Percentiles rank a stretch among this genome's conserved stretches.
Evolutionary conservation across 305 asterid genomes (phyloP).

Genomic region (Coffea humblotiana): DNA sequence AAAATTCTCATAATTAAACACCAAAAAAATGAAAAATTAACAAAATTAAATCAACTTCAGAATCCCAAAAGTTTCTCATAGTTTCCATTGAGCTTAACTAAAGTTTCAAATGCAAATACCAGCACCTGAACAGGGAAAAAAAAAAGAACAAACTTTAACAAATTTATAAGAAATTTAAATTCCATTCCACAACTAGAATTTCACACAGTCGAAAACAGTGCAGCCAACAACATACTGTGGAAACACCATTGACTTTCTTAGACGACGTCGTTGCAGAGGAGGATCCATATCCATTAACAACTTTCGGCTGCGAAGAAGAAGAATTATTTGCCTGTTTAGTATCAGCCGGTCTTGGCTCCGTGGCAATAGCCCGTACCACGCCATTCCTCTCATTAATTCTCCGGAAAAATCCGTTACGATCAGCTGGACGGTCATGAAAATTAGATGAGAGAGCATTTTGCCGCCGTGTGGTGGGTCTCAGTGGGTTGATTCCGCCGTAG

Average conservation of each 20-base stretch:
- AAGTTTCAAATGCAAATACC: neutral
- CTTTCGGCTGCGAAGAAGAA: constrained; percentile 33
- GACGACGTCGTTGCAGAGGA: constrained; percentile 42
- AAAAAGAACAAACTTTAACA: neutral
- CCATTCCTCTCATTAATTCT: constrained; percentile 29
- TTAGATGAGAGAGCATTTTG: constrained; percentile 14
- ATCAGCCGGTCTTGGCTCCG: constrained; percentile 73
- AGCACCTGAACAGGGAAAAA: neutral
- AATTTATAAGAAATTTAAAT: neutral
- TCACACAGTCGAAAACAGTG: neutral
- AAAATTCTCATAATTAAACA: neutral
- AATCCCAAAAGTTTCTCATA: neutral
- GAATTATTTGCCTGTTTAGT: constrained; percentile 13
- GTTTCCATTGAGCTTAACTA: neutral
- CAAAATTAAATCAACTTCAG: neutral
- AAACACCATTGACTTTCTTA: constrained; percentile 63
- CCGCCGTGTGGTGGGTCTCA: constrained; percentile 38
- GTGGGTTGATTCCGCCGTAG: constrained; percentile 60
- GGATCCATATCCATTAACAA: constrained; percentile 55
- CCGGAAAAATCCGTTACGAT: constrained; percentile 15
- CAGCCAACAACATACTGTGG: constrained; percentile 55
- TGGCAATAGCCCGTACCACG: constrained; percentile 72
- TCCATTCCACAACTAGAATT: no score
- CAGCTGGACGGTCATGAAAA: constrained; percentile 7
- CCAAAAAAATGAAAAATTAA: neutral